A percentile compares a stretch with the other conserved stretches of the same genome.
phyloP scores from a whole-genome alignment of 305 asterid species.

The Solanum chacoense region DNA sequence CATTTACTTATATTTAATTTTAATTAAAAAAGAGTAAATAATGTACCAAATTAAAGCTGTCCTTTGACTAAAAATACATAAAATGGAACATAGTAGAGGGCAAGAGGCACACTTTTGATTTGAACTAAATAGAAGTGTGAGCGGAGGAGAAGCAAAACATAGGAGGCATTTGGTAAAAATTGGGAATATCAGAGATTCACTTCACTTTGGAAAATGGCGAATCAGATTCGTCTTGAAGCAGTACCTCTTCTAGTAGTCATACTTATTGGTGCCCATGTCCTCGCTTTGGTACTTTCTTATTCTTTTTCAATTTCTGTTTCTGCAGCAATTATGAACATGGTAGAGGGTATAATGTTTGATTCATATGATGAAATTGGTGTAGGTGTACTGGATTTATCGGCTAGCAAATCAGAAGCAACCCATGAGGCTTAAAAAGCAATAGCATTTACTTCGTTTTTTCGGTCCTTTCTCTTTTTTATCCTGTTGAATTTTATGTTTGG shows the following conservation, averaged over 20 bases:
- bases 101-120: neutral
- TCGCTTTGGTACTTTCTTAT: constrained; percentile 30
- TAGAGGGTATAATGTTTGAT: neutral
- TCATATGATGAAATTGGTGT: neutral
- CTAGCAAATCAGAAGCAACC: constrained; percentile 53
- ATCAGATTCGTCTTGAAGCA: constrained; percentile 12
- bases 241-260: constrained; percentile 28
- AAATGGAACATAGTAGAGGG: neutral
- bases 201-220: constrained; percentile 17
- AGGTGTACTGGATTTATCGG: constrained; percentile 70
- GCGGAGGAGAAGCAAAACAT: neutral
- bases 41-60: neutral
- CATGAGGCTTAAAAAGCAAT: constrained; percentile 32
- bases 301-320: neutral
- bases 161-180: neutral
- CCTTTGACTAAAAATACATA: neutral
- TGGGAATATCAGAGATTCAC: neutral
- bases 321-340: neutral
- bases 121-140: neutral
- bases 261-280: constrained; percentile 30
- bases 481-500: neutral
- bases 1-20: neutral
- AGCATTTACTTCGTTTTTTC: neutral
- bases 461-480: neutral
- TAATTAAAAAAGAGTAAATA: neutral